Conservation (phyloP, 768 basidiomycete genomes). For the Lentinus tigrinus region DNA sequence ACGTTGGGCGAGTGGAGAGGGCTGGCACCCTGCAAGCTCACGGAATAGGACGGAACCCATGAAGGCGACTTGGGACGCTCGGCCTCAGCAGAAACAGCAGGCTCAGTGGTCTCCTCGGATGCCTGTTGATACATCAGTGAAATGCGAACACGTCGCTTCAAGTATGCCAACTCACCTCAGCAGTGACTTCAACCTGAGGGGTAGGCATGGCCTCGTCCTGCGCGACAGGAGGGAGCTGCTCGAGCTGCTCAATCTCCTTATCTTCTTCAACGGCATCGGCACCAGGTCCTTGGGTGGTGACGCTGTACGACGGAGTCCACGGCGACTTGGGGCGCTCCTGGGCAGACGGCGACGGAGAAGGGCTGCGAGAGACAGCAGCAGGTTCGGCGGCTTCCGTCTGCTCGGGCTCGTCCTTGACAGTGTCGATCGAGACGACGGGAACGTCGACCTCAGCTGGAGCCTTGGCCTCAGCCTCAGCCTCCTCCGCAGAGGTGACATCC, state of each 20-base stretch:
- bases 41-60: conserved; percentile 52
- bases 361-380: conserved; percentile 3
- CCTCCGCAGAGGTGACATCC: background rate
- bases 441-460: background rate
- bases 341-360: conserved; percentile 8
- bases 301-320: conserved; percentile 54
- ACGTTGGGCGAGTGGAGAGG: conserved; percentile 13
- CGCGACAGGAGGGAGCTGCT: conserved; percentile 20
- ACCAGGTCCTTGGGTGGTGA: conserved; percentile 43
- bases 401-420: conserved; percentile 7
- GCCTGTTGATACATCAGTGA: conserved; percentile 2
- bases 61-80: conserved; percentile 42
- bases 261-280: conserved; percentile 9
- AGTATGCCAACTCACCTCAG: conserved; percentile 10
- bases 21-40: conserved; percentile 39
- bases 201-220: background rate
- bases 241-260: conserved; percentile 20
- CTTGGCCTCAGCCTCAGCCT: background rate
- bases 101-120: conserved; percentile 4
- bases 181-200: conserved; percentile 11
- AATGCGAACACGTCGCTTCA: background rate
- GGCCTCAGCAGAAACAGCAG: background rate
- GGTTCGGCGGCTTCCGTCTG: background rate
- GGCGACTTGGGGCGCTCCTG: conserved; percentile 47
- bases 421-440: conserved; percentile 7